These are phyloP conservation scores for Lachnellula subtilissima DNA, from an alignment of 2,329 filamentous ascomycete species.

Conservation along the genomic window DNA sequence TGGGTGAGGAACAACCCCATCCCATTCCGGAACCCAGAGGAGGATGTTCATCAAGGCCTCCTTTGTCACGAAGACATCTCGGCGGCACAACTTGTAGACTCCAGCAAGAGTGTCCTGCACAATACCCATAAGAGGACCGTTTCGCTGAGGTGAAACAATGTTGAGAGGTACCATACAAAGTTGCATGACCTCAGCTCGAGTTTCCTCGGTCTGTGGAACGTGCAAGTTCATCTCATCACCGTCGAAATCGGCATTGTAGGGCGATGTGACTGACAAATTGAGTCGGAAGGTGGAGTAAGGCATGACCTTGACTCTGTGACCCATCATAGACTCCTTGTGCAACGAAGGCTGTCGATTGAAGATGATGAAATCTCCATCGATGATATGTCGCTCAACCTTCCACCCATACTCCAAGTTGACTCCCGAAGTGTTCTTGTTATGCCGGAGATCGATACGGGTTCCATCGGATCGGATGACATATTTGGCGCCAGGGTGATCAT, in stretches of 20 bases:
- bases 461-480: constrained; percentile 62
- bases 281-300: constrained; percentile 94
- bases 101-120: constrained; percentile 96
- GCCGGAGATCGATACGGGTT: constrained; percentile 87
- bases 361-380: constrained; percentile 91
- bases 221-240: constrained; percentile 99
- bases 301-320: constrained; percentile 86
- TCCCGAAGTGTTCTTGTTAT: constrained; percentile 75
- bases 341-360: constrained; percentile 98
- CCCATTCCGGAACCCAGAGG: constrained; percentile 96
- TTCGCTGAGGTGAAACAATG: constrained; percentile 96
- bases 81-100: constrained; percentile 93
- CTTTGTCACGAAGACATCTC: constrained; percentile 94
- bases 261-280: constrained; percentile 96
- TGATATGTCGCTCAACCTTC: constrained; percentile 85
- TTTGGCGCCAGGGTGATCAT: constrained; percentile 84
- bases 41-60: constrained; percentile 76
- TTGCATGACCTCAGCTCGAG: constrained; percentile 92
- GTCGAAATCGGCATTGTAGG: constrained; percentile 98
- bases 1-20: constrained; percentile 90
- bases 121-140: constrained; percentile 98
- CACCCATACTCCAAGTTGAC: constrained; percentile 66
- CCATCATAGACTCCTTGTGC: constrained; percentile 98
- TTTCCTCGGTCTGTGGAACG: constrained; percentile 96
- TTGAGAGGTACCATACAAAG: constrained; percentile 98